These are phyloP conservation scores for Thraustochytrium sp. DNA, from an alignment of 352 stramenopile species.

Conservation along the genomic window DNA sequence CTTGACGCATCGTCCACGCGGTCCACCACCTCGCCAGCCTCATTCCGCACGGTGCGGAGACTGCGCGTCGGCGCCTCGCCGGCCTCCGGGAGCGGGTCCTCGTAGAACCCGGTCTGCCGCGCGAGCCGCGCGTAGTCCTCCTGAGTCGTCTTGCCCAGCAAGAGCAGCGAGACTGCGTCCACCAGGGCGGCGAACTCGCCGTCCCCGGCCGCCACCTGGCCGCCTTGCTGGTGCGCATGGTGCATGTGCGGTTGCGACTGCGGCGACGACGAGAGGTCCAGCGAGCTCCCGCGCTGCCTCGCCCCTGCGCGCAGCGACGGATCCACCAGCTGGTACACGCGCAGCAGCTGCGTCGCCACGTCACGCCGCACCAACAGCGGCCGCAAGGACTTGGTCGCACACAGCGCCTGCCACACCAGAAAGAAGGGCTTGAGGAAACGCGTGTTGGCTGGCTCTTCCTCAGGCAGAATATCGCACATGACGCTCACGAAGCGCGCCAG, in stretches of 20 bases:
- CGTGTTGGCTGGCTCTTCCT: neutral
- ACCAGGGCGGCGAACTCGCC: neutral
- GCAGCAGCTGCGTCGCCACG: neutral
- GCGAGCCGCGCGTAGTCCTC: neutral
- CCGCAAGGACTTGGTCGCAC: neutral
- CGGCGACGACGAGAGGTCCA: too few relatives aligned
- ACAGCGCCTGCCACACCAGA: neutral
- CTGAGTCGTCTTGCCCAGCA: neutral
- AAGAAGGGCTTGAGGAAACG: constrained; percentile 1
- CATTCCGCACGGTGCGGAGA: too few relatives aligned
- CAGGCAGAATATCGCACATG: neutral
- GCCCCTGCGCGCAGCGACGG: neutral
- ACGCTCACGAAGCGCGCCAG: neutral
- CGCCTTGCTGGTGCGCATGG: neutral
- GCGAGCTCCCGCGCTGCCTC: neutral
- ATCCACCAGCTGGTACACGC: neutral
- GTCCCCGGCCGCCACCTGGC: too few relatives aligned
- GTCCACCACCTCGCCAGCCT: too few relatives aligned
- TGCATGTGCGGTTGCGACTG: too few relatives aligned
- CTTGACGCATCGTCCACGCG: too few relatives aligned
- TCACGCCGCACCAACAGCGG: neutral
- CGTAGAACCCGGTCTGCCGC: neutral
- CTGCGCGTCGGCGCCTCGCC: neutral
- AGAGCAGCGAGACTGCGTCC: neutral
- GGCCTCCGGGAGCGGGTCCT: neutral